phyloP scores from a whole-genome alignment of 768 basidiomycete species.

The Mycena olivaceomarginata region DNA sequence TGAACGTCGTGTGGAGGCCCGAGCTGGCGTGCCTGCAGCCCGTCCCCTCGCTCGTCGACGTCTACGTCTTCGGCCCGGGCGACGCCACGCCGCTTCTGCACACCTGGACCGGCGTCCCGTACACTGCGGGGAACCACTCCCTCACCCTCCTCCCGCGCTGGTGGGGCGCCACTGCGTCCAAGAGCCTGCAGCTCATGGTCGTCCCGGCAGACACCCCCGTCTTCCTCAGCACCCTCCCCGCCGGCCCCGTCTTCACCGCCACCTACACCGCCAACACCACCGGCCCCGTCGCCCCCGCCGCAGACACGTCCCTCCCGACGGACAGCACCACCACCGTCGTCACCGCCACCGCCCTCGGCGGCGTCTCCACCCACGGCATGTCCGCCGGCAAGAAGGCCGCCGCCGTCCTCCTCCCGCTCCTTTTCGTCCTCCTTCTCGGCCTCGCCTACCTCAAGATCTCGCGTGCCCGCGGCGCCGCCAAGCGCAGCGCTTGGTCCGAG shows the following conservation, averaged over 20 bases:
- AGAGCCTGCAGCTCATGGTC: constrained; percentile 76
- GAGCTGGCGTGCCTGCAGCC: constrained; percentile 65
- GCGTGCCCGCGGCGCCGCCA: constrained; percentile 68
- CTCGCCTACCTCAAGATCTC: constrained; percentile 72
- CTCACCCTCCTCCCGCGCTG: constrained; percentile 75
- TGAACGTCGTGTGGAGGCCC: constrained; percentile 81
- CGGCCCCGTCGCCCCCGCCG: constrained; percentile 61
- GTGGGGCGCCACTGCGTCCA: constrained; percentile 77
- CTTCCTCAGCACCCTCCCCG: constrained; percentile 73
- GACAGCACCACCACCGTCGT: constrained; percentile 60
- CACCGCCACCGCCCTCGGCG: constrained; percentile 59
- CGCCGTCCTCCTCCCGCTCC: constrained; percentile 81
- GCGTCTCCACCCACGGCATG: constrained; percentile 56
- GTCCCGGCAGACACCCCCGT: constrained; percentile 68
- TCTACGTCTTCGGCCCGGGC: constrained; percentile 78
- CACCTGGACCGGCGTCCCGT: constrained; percentile 73
- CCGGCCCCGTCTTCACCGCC: constrained; percentile 82
- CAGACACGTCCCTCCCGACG: constrained; percentile 60
- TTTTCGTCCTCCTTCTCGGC: constrained; percentile 66
- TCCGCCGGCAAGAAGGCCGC: constrained; percentile 76
- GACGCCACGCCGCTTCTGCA: constrained; percentile 65
- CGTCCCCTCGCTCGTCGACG: constrained; percentile 71
- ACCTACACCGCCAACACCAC: constrained; percentile 69
- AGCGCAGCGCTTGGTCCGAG: constrained; percentile 77
- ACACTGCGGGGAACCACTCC: constrained; percentile 67